phyloP scores from a whole-genome alignment of 805 yeast genomes.

The Cyberlindnera misumaiensis region DNA sequence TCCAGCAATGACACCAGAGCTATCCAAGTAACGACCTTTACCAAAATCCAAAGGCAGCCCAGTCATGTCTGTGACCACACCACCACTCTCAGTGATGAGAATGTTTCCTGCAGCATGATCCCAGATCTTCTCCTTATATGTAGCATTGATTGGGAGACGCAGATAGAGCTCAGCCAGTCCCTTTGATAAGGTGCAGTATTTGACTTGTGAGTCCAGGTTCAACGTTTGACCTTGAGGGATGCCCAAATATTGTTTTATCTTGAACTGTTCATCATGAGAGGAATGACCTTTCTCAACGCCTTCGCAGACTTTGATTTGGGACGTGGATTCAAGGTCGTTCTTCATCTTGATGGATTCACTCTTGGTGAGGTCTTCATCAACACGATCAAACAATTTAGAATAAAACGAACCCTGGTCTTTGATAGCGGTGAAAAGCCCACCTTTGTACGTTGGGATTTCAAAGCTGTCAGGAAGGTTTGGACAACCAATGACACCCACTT shows the following conservation, averaged over 20 bases:
- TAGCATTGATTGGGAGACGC: constrained; percentile 71
- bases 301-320: constrained; percentile 67
- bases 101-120: constrained; percentile 97
- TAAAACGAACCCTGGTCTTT: constrained; percentile 58
- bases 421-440: constrained; percentile 74
- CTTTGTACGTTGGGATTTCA: constrained; percentile 35
- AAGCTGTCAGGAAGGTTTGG: constrained; percentile 65
- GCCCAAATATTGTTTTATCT: constrained; percentile 57
- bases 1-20: constrained; percentile 94
- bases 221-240: constrained; percentile 57
- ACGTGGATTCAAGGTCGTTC: constrained; percentile 34
- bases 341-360: constrained; percentile 43
- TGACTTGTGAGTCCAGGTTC: constrained; percentile 92
- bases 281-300: constrained; percentile 96
- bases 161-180: constrained; percentile 92
- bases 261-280: constrained; percentile 77
- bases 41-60: constrained; percentile 78
- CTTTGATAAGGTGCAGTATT: constrained; percentile 83
- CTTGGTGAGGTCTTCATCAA: constrained; percentile 30
- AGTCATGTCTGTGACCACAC: constrained; percentile 76
- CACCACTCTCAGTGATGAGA: constrained; percentile 85
- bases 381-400: constrained; percentile 28
- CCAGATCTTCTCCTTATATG: constrained; percentile 93
- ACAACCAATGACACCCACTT: constrained; percentile 92
- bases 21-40: constrained; percentile 67